A percentile compares a stretch with the other conserved stretches of the same genome.
Conservation (phyloP, 106 monocot species). For the Triglochin maritima region DNA sequence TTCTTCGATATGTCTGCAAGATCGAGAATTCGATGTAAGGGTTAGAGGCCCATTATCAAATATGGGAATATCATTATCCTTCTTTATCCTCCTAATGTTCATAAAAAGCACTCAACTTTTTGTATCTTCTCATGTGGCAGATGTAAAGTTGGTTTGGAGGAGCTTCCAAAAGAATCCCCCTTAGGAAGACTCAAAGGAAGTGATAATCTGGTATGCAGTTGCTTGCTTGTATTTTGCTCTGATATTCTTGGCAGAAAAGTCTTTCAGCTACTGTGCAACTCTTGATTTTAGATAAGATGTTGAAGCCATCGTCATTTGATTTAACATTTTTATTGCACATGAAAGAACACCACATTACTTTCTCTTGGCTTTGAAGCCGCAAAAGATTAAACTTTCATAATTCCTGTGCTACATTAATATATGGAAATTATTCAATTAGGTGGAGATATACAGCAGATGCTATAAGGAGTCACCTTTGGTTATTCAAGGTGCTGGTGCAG, state of each 20-base stretch:
- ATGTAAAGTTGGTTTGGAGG: constrained; percentile 73
- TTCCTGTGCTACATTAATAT: not conserved
- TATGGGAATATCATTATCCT: not conserved
- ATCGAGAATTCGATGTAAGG: constrained; percentile 65
- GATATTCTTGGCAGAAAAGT: too few species aligned
- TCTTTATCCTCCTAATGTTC: not conserved
- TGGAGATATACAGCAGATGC: constrained; percentile 96
- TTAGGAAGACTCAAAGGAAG: constrained; percentile 95
- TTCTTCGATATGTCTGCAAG: constrained; percentile 84
- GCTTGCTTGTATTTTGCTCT: too few species aligned
- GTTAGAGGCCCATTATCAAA: not conserved
- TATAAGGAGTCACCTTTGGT: constrained; percentile 79
- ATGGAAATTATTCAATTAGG: constrained; percentile 28
- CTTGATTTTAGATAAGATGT: too few species aligned
- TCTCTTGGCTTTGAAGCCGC: too few species aligned
- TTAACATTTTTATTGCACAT: too few species aligned
- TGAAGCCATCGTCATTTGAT: too few species aligned
- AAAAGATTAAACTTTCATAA: too few species aligned
- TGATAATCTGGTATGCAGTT: constrained; percentile 76
- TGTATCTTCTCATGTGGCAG: constrained; percentile 15
- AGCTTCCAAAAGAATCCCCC: constrained; percentile 76
- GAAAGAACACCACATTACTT: too few species aligned
- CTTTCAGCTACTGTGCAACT: too few species aligned
- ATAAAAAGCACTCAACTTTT: not conserved
- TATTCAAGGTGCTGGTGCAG: constrained; percentile 98